Base-by-base conservation (phyloP, 2,329 filamentous ascomycete genomes). In the Microascus cirrosus region DNA sequence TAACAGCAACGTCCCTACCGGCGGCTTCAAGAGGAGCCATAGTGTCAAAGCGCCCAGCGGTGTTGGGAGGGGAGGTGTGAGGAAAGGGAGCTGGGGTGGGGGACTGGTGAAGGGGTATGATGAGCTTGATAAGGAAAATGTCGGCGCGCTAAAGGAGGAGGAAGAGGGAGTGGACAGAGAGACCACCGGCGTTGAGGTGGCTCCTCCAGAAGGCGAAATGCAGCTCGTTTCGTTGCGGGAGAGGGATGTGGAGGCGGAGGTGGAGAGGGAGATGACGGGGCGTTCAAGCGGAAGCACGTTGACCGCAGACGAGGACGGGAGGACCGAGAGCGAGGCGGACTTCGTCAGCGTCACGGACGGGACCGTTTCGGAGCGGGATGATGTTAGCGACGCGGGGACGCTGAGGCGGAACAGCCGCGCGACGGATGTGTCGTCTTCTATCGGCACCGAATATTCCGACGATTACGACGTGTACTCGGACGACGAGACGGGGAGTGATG, bases 21-120 rank as follows among this genome's bases (percentile, higher is more conserved):
- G 82, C 22, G 83, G 82, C 53, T 77, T 95, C 62, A 87, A 86
- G 73, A 81, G 89, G 60, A 92, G 87, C 69, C 87, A 92, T 68
- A 91, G 87, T 59, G 87, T 90, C 63, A 85, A 88, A 64, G 83
- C 82, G 24, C 78, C 83, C 32, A 74, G 72, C 4, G 67, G 63
- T 36, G 60, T 63, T 24, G 63, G 61, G 42, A 55, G 58, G 25
- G 72, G 70, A 12, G 73, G 74, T 0, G 68, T 82, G 53, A 79
- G 87, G 54, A 90, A 91, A 71, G 75, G 79, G 51, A 90, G 86
- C 65, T 90, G 87, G 86, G 83, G 79, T 34, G 81, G 80, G 18
- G 74, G 28, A 8, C 28, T 69, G 57, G 68, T 68, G 58, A 81
- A 80, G 66, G 59, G 58, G 39, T 78, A 79, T 56, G 80, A 76